Conservation (phyloP, 129 eudicot species). For the Pulicaria dysenterica region DNA sequence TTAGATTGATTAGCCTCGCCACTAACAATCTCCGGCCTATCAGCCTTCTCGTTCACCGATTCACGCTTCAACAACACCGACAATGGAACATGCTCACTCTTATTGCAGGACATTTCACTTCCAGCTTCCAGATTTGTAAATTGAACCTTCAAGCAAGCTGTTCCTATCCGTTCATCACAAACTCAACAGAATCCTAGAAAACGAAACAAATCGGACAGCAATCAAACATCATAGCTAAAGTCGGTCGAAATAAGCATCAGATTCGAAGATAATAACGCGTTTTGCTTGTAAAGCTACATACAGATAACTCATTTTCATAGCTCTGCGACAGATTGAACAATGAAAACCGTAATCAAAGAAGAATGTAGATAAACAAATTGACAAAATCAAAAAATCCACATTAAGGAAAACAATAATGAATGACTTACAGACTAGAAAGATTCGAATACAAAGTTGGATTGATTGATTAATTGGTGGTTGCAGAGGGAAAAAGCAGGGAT, state of each 20-base stretch:
- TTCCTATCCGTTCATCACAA: conserved; percentile 2
- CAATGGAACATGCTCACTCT: conserved; percentile 83
- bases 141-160: not conserved
- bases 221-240: not conserved
- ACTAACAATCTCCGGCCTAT: conserved; percentile 61
- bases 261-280: conserved; percentile 2
- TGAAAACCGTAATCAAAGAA: not conserved
- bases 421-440: conserved; percentile 30
- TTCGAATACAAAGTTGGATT: conserved; percentile 11
- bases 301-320: not conserved
- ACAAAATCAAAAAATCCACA: conserved; percentile 13
- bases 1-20: conserved; percentile 86
- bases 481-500: conserved; percentile 18
- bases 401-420: not conserved
- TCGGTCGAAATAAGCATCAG: conserved; percentile 19
- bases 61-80: conserved; percentile 87
- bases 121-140: conserved; percentile 17
- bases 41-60: conserved; percentile 81
- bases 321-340: not conserved
- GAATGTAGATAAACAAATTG: not conserved
- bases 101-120: conserved; percentile 48
- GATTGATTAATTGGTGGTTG: conserved; percentile 15
- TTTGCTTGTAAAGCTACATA: not conserved
- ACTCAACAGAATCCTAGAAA: conserved; percentile 1
- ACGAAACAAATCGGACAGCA: not conserved